phyloP scores from a whole-genome alignment of 441 rosid genomes.

The Mallotus japonicus region DNA sequence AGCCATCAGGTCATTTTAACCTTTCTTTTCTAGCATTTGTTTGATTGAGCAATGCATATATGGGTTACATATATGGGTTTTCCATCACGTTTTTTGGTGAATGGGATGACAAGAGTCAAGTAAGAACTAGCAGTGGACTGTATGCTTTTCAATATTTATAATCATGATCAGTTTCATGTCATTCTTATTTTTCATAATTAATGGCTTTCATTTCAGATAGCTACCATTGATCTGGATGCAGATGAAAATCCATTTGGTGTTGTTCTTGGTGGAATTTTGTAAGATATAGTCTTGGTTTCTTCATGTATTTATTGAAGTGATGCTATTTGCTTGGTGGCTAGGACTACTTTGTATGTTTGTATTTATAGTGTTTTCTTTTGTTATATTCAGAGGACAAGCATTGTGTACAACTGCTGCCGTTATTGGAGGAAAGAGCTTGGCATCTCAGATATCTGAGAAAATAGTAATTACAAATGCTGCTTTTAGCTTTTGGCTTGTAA shows the following conservation, averaged over 20 bases:
- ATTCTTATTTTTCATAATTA: constrained; percentile 19
- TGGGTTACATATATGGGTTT: constrained; percentile 37
- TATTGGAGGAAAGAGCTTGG: constrained; percentile 95
- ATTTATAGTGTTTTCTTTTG: constrained; percentile 9
- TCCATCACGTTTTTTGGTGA: constrained; percentile 94
- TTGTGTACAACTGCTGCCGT: constrained; percentile 93
- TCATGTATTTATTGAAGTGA: not conserved
- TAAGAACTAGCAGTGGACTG: constrained; percentile 23
- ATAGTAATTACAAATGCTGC: constrained; percentile 42
- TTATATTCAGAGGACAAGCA: constrained; percentile 65
- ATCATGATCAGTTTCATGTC: constrained; percentile 1
- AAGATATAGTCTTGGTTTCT: constrained; percentile 33
- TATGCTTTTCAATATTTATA: constrained; percentile 3
- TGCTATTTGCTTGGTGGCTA: constrained; percentile 2
- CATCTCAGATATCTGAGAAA: constrained; percentile 92
- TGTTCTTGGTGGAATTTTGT: constrained; percentile 86
- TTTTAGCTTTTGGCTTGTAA: constrained; percentile 6
- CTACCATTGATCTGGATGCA: constrained; percentile 94
- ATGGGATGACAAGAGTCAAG: constrained; percentile 99
- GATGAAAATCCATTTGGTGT: constrained; percentile 91
- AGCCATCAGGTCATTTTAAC: constrained; percentile 48
- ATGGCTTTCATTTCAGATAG: constrained; percentile 52
- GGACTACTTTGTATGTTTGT: not conserved
- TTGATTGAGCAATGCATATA: not conserved
- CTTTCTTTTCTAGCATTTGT: not conserved